Percentiles rank a stretch among this genome's conserved stretches.
phyloP scores from a whole-genome alignment of 2,329 filamentous ascomycete species.

The Elsinoe perseae region DNA sequence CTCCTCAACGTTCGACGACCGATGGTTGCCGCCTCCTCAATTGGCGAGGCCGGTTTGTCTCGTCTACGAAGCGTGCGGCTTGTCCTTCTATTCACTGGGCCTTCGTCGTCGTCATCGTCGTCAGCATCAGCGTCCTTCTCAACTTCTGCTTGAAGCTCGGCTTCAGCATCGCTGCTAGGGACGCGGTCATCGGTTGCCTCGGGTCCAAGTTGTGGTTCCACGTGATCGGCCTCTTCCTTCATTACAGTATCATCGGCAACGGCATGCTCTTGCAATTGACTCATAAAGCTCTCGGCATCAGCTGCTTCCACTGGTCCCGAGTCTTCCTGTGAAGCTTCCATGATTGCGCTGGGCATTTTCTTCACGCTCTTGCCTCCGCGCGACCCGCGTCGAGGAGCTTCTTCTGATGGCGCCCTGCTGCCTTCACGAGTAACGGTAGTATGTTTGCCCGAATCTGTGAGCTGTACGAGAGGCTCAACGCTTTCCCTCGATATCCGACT shows the following conservation, averaged over 20 bases:
- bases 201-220: slow-evolving; percentile 25
- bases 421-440: slow-evolving; percentile 47
- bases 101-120: slow-evolving; percentile 51
- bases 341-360: slow-evolving; percentile 42
- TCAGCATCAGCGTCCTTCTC: slow-evolving; percentile 36
- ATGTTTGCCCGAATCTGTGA: slow-evolving; percentile 54
- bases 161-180: slow-evolving; percentile 27
- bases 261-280: slow-evolving; percentile 25
- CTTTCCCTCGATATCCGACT: slow-evolving; percentile 53
- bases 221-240: slow-evolving; percentile 26
- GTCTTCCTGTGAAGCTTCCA: slow-evolving; percentile 48
- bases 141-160: slow-evolving; percentile 26
- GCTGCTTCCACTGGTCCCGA: slow-evolving; percentile 28
- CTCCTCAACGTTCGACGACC: slow-evolving; percentile 35
- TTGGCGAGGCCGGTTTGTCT: slow-evolving; percentile 25
- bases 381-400: slow-evolving; percentile 34
- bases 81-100: slow-evolving; percentile 40
- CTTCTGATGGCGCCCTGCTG: slow-evolving; percentile 42
- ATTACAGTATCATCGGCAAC: slow-evolving; percentile 30
- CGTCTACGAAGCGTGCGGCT: slow-evolving; percentile 32
- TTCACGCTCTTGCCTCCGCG: slow-evolving; percentile 44
- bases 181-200: slow-evolving; percentile 25
- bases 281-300: slow-evolving; percentile 24
- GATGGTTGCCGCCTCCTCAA: slow-evolving; percentile 20
- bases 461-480: slow-evolving; percentile 48